Evolutionary conservation across 345 rosid genomes (phyloP).

Genomic region (Citrus mangshanensis): DNA sequence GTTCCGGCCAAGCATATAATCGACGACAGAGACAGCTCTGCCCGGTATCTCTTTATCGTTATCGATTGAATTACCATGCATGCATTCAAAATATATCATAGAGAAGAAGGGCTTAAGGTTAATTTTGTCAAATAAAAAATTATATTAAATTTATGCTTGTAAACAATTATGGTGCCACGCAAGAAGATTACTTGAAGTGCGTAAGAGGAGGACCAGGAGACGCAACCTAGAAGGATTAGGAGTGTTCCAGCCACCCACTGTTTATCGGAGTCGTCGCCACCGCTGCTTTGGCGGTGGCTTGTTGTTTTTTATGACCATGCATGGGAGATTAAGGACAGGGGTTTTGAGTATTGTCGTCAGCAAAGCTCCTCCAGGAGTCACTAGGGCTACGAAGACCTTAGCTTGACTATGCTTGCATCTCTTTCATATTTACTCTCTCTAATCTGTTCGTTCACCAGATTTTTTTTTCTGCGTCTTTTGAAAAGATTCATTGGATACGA

Average conservation of each 20-base stretch:
- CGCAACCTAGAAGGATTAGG: constrained; percentile 58
- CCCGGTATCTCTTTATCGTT: constrained; percentile 60
- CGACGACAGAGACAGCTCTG: constrained; percentile 55
- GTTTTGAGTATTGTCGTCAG: constrained; percentile 74
- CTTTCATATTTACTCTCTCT: constrained; percentile 47
- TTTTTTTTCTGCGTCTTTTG: no score
- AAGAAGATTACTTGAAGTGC: constrained; percentile 41
- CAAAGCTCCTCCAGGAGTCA: constrained; percentile 64
- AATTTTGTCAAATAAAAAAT: no score
- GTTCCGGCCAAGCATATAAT: constrained; percentile 69
- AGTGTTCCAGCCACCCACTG: constrained; percentile 67
- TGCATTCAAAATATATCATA: not conserved
- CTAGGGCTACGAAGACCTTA: constrained; percentile 56
- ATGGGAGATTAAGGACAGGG: constrained; percentile 41
- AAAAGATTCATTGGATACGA: no score
- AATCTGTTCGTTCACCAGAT: constrained; percentile 29
- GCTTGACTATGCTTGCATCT: constrained; percentile 46
- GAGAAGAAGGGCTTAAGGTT: not conserved
- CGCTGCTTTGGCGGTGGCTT: constrained; percentile 20
- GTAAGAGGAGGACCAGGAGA: constrained; percentile 73
- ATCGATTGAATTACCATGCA: constrained; percentile 37
- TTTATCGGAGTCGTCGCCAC: constrained; percentile 25
- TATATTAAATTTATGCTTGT: not conserved
- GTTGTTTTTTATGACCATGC: constrained; percentile 27
- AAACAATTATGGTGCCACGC: not conserved